Evolutionary conservation across 108 stramenopile species (phyloP).

Genomic region (Cyclotella sp.): DNA sequence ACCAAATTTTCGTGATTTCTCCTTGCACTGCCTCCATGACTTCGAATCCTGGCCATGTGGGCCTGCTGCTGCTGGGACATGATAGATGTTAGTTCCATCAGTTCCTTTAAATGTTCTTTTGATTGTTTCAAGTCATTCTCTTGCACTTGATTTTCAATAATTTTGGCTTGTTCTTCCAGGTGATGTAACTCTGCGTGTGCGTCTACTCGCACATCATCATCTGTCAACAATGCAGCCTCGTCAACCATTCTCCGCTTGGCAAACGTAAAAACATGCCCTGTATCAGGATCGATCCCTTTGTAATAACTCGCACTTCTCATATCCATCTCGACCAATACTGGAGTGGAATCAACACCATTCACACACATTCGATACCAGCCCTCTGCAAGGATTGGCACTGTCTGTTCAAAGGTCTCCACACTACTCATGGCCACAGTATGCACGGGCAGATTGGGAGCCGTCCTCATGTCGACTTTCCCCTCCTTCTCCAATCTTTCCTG

Average conservation of each 20-base stretch:
- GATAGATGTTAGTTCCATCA: slow-evolving; percentile 26
- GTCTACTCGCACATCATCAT: background rate
- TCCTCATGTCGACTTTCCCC: slow-evolving; percentile 2
- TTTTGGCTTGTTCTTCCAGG: slow-evolving; percentile 17
- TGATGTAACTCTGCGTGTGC: background rate
- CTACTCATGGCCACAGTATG: slow-evolving; percentile 2
- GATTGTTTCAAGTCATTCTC: slow-evolving; percentile 28
- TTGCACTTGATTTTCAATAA: slow-evolving; percentile 31
- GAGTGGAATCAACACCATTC: slow-evolving; percentile 1
- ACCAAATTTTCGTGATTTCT: slow-evolving; percentile 38
- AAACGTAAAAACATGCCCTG: slow-evolving; percentile 44
- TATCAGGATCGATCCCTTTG: slow-evolving; percentile 33
- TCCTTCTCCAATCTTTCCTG: background rate
- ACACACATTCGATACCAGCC: slow-evolving; percentile 53
- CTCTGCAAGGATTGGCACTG: slow-evolving; percentile 3
- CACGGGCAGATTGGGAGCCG: slow-evolving; percentile 1
- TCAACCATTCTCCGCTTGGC: slow-evolving; percentile 14
- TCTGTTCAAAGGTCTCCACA: slow-evolving; percentile 32
- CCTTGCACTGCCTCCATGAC: slow-evolving; percentile 25
- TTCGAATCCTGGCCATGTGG: slow-evolving; percentile 17
- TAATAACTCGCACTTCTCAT: slow-evolving; percentile 11
- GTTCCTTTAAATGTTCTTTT: slow-evolving; percentile 6
- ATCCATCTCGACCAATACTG: slow-evolving; percentile 46
- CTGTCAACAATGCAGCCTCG: slow-evolving; percentile 20
- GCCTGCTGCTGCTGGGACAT: slow-evolving; percentile 28